phyloP scores from a whole-genome alignment of 176 grass and related monocot genomes.

The Hordeum vulgare region MorexV3_pseudomolecules_assembly NC_058521.1:146948884-146949383 shows the following conservation, averaged over 20 bases:
- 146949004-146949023: conserved; percentile 23
- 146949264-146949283: not conserved
- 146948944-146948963: not conserved
- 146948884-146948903: too few relatives aligned
- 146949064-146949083: conserved; percentile 8
- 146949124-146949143: not conserved
- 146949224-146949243: not conserved
- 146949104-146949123: not conserved
- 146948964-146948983: conserved; percentile 2
- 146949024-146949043: conserved; percentile 6
- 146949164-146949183: conserved; percentile 8
- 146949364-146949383: too few relatives aligned
- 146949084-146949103: conserved; percentile 7
- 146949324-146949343: not conserved
- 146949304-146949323: not conserved
- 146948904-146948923: too few relatives aligned
- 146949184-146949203: conserved; percentile 9
- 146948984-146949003: conserved; percentile 39
- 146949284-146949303: not conserved
- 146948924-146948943: too few relatives aligned
- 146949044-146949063: not conserved
- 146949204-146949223: not conserved
- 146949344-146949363: not conserved
- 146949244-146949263: not conserved
- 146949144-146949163: not conserved